Percentiles rank a stretch among this genome's conserved stretches.
These are phyloP conservation scores for Zymoseptoria crescenta DNA, from an alignment of 2,329 filamentous ascomycete species.

Conservation along the genomic window DNA sequence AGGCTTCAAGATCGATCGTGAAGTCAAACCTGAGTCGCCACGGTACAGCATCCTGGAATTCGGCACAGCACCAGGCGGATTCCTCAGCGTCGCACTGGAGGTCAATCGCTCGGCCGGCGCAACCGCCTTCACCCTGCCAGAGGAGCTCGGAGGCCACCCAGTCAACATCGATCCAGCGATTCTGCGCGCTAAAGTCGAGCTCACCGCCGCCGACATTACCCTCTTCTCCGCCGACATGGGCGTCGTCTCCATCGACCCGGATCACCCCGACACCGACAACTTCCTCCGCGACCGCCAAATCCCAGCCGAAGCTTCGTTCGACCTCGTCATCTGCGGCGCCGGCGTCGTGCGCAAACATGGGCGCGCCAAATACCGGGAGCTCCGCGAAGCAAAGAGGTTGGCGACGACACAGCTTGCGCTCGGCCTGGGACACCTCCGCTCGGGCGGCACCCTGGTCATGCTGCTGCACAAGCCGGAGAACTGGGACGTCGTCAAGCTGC, in stretches of 20 bases:
- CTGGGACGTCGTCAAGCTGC: constrained; percentile 4
- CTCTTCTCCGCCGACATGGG: constrained; percentile 41
- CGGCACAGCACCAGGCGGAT: constrained; percentile 51
- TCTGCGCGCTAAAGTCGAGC: constrained; percentile 1
- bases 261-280: constrained; percentile 16
- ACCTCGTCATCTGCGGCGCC: constrained; percentile 44
- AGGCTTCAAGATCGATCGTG: constrained; percentile 25
- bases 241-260: constrained; percentile 6
- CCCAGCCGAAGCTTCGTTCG: constrained; percentile 27
- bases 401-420: constrained; percentile 37
- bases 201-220: constrained; percentile 41
- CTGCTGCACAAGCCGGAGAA: constrained; percentile 44
- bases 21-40: too few species aligned
- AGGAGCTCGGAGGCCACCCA: background rate
- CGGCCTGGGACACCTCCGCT: constrained; percentile 38
- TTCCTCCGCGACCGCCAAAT: constrained; percentile 1
- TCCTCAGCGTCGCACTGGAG: constrained; percentile 33
- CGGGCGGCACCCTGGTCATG: constrained; percentile 45
- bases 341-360: constrained; percentile 34
- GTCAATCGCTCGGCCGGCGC: constrained; percentile 24
- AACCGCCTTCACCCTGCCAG: background rate
- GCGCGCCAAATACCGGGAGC: constrained; percentile 24
- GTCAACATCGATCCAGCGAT: too few species aligned
- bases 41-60: constrained; percentile 42
- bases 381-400: constrained; percentile 9